These are phyloP conservation scores for Colletotrichum scovillei DNA, from an alignment of 2,329 filamentous ascomycete species.

Conservation along the genomic window DNA sequence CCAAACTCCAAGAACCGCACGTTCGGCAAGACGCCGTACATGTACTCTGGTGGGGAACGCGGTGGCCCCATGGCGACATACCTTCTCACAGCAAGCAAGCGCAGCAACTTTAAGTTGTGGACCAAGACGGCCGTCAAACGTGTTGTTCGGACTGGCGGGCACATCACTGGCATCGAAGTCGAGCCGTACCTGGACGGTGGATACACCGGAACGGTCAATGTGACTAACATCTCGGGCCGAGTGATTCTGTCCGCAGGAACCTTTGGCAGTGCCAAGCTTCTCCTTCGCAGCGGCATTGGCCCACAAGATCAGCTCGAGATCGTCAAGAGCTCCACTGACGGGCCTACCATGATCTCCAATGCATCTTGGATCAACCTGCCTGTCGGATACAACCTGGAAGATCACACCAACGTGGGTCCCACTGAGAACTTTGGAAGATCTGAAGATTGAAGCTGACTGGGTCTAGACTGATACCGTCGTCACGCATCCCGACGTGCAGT, in stretches of 20 bases:
- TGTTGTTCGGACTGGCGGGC: constrained; percentile 71
- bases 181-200: constrained; percentile 65
- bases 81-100: constrained; percentile 68
- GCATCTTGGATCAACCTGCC: constrained; percentile 68
- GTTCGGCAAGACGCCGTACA: constrained; percentile 73
- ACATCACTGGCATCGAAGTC: constrained; percentile 76
- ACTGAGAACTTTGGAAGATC: background rate
- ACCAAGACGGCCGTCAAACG: constrained; percentile 74
- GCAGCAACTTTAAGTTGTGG: constrained; percentile 75
- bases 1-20: constrained; percentile 74
- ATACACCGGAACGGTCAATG: constrained; percentile 67
- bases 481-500: constrained; percentile 56
- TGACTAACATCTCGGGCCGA: constrained; percentile 69
- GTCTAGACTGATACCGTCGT: constrained; percentile 58
- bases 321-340: constrained; percentile 62
- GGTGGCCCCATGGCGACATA: constrained; percentile 79
- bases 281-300: constrained; percentile 76
- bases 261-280: constrained; percentile 76
- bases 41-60: constrained; percentile 74
- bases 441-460: background rate
- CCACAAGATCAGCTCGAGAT: constrained; percentile 68
- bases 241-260: constrained; percentile 76
- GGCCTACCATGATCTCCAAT: constrained; percentile 60
- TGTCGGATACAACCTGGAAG: constrained; percentile 69
- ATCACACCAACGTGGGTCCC: constrained; percentile 59